phyloP scores from a whole-genome alignment of 805 yeast species.

The Barnettozyma pratensis region DNA sequence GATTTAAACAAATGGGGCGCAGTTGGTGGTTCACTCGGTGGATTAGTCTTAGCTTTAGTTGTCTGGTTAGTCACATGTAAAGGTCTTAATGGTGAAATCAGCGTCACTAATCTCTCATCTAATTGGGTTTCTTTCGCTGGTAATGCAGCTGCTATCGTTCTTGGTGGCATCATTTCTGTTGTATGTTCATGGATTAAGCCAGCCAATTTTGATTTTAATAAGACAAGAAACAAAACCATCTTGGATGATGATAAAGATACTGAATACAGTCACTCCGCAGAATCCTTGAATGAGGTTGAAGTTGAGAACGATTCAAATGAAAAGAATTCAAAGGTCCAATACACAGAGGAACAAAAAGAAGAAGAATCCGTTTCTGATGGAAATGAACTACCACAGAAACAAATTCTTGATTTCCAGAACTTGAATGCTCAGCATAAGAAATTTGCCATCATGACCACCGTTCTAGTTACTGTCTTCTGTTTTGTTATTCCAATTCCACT shows the following conservation, averaged over 20 bases:
- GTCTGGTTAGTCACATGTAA: conserved; percentile 36
- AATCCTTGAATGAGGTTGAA: background rate
- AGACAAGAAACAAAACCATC: conserved; percentile 32
- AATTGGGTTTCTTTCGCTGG: conserved; percentile 40
- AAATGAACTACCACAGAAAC: conserved; percentile 20
- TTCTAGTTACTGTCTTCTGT: conserved; percentile 23
- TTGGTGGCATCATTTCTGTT: conserved; percentile 33
- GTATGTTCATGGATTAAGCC: conserved; percentile 31
- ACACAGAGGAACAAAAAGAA: background rate
- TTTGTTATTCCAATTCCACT: conserved; percentile 32
- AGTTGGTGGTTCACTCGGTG: conserved; percentile 33
- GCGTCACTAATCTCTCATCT: conserved; percentile 28
- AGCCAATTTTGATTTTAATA: conserved; percentile 34
- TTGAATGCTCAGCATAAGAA: conserved; percentile 29
- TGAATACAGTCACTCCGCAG: background rate
- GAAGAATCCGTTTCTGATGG: conserved; percentile 5
- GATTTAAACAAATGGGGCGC: conserved; percentile 33
- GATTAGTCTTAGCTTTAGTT: conserved; percentile 31
- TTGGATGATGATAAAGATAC: conserved; percentile 15
- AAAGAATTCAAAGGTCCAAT: background rate
- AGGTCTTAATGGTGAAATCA: conserved; percentile 31
- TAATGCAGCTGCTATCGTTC: conserved; percentile 31
- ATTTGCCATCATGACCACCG: conserved; percentile 23
- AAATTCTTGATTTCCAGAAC: conserved; percentile 23
- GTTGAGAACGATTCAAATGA: background rate